Conservation (phyloP, 2,329 filamentous ascomycete genomes). For the Tolypocladium tropicale region DNA sequence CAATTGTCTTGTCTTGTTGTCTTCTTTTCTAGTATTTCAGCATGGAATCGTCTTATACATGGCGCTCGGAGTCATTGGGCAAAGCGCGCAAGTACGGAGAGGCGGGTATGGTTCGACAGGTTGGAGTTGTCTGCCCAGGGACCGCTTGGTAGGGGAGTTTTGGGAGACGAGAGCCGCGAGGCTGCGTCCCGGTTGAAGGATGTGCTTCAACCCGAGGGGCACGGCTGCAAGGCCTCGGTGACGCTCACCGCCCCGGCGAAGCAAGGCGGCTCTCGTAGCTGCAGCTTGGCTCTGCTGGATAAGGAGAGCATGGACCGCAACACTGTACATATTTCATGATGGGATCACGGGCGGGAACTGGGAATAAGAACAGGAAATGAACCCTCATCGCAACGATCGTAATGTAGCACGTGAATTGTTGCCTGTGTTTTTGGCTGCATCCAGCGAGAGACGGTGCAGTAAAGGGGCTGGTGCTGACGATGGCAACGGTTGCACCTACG, state of each 20-base stretch:
- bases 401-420: neutral
- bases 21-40: constrained; percentile 24
- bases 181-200: neutral
- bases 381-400: constrained; percentile 16
- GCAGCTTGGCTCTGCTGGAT: constrained; percentile 11
- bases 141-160: neutral
- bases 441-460: neutral
- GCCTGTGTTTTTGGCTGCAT: neutral
- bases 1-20: constrained; percentile 21
- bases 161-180: neutral
- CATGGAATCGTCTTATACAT: constrained; percentile 23
- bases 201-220: neutral
- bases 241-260: neutral
- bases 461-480: neutral
- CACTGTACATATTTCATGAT: constrained; percentile 32
- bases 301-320: constrained; percentile 20
- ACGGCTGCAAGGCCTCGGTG: neutral
- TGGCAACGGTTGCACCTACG: no score
- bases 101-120: constrained; percentile 22
- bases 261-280: neutral
- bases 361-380: constrained; percentile 17
- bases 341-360: constrained; percentile 19
- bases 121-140: constrained; percentile 23
- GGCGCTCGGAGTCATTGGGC: constrained; percentile 31
- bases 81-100: constrained; percentile 21